Base-by-base conservation (phyloP, 2,329 filamentous ascomycete genomes). In the Ophiostoma ulmi region DNA sequence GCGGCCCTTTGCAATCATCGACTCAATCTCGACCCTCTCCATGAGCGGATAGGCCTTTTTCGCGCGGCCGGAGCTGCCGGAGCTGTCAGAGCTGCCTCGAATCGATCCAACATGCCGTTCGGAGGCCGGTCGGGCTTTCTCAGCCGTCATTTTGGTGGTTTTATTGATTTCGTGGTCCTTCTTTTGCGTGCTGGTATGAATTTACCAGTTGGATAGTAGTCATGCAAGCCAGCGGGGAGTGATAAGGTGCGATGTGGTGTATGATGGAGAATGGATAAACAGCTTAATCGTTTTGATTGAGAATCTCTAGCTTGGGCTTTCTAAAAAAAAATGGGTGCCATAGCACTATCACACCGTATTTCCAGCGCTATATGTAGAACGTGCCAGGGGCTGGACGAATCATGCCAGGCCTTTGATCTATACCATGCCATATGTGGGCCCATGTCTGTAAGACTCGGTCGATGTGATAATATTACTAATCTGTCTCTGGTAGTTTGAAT, bases 1-100 rank as follows among this genome's bases (percentile, higher is more conserved):
- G 71, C 87, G 87, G 5, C 93, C 94, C 71, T 91, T 88, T 7
- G 94, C 92, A 76, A 99, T 97, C 75, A 94, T 81, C 6, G 85
- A 88, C 79, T 97, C 94, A 72, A 97, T 86, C 77, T 92, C 86
- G 72, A 86, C 78, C 6, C 78, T 77, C 4, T 79, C 76, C 76
- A 84, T 77, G 31, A 81, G 71, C 8, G 81, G 81, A 70, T 78
- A 81, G 20, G 38, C 36, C 64, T 68, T 73, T 31, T 72, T 67
- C 5, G 68, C 39, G 1, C 70, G 68, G 36, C 41, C 55, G 36
- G 31, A 20, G n/a, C 65, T 58, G 14, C 35, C 31, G 0, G 22
- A 17, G 61, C 31, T 35, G 13, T 26, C 31, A 35, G 31, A 8
- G 14, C 31, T 31, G 31, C 31, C 31, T 31, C 3, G 31, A 31